These are phyloP conservation scores for Leishmania arabica DNA, from an alignment of 208 protist genomes.

Conservation along the genomic window DNA sequence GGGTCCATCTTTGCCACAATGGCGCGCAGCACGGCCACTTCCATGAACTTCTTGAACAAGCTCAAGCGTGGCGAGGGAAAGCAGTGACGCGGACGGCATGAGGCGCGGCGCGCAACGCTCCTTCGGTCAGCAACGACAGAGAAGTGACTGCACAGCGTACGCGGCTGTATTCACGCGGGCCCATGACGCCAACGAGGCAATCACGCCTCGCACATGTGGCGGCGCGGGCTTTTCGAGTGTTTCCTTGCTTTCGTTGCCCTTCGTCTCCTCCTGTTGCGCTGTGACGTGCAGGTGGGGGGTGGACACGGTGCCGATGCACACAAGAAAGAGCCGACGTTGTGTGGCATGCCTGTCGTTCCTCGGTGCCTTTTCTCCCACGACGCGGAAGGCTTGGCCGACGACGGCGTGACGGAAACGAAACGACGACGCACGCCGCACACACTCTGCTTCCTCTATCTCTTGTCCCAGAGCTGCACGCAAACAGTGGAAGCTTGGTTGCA, in stretches of 20 bases:
- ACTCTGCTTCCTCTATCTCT: not conserved
- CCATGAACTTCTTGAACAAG: slow-evolving; percentile 73
- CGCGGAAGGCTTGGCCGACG: not conserved
- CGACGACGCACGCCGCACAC: not conserved
- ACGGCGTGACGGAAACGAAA: not conserved
- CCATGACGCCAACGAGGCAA: not conserved
- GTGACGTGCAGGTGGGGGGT: no score
- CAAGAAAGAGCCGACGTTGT: no score
- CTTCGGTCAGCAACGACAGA: no score
- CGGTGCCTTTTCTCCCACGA: not conserved
- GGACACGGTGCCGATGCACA: not conserved
- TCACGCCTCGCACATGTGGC: not conserved
- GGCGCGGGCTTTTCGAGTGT: not conserved
- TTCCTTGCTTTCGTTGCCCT: not conserved
- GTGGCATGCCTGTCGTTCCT: no score
- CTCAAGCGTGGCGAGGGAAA: slow-evolving; percentile 60
- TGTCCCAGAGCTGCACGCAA: not conserved
- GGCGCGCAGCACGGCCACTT: slow-evolving; percentile 59
- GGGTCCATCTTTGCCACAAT: slow-evolving; percentile 62
- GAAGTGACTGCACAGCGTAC: not conserved
- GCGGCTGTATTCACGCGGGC: not conserved
- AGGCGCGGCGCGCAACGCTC: not conserved
- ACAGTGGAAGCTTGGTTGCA: no score
- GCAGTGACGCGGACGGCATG: slow-evolving; percentile 2
- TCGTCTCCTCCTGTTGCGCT: not conserved